Evolutionary conservation across 2,329 filamentous ascomycete genomes (phyloP).

Genomic region (Trichoderma afroharzianum): DNA sequence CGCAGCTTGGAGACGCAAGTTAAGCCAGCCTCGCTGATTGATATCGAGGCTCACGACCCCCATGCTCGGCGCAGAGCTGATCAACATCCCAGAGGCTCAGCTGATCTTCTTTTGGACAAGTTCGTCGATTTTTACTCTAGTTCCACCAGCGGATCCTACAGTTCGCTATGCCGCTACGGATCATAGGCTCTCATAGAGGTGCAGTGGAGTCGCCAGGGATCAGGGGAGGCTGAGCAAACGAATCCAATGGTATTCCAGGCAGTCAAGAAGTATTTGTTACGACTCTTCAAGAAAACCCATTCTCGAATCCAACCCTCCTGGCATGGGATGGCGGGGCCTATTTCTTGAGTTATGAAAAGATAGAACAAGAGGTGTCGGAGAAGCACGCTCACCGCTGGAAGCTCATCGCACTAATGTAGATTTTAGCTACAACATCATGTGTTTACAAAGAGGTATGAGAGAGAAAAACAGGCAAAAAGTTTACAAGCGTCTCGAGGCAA

Average conservation of each 20-base stretch:
- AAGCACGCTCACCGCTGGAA: background rate
- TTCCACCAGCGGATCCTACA: background rate
- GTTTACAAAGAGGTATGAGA: background rate
- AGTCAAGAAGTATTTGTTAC: background rate
- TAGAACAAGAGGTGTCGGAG: background rate
- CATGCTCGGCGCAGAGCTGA: background rate
- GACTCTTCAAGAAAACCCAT: background rate
- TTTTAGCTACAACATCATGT: background rate
- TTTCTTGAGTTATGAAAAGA: background rate
- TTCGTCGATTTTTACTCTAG: background rate
- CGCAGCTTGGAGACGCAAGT: background rate
- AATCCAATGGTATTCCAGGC: background rate
- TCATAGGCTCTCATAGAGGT: background rate
- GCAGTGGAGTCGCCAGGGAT: background rate
- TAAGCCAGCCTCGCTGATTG: background rate
- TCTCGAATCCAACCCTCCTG: background rate
- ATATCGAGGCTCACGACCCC: background rate
- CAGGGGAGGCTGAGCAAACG: background rate
- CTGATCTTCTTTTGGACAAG: background rate
- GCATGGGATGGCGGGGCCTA: background rate
- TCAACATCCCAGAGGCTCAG: background rate
- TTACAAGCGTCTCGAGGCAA: background rate
- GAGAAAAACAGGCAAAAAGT: background rate
- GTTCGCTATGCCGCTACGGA: background rate
- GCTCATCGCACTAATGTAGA: background rate